Percentiles rank a stretch among this genome's conserved stretches.
Evolutionary conservation across 2,329 filamentous ascomycete genomes (phyloP).

Genomic region (Diaporthe vaccinii): DNA sequence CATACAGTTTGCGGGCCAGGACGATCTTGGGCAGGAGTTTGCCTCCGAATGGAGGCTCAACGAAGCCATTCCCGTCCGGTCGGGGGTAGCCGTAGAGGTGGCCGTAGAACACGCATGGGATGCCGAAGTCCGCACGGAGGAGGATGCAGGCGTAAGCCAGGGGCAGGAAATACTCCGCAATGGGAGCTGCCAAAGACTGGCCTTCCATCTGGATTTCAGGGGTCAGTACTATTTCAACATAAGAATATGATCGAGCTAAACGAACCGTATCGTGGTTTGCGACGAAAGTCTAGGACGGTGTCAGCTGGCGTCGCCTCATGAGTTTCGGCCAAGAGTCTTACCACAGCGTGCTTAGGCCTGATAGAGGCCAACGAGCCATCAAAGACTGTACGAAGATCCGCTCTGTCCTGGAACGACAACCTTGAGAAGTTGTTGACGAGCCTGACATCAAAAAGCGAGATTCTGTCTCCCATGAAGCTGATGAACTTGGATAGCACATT

Average conservation of each 20-base stretch:
- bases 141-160: conserved; percentile 78
- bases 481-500: conserved; percentile 69
- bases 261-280: conserved; percentile 75
- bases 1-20: conserved; percentile 74
- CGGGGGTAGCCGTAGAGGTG: conserved; percentile 75
- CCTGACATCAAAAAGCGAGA: conserved; percentile 74
- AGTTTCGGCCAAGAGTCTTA: conserved; percentile 49
- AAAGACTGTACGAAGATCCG: conserved; percentile 73
- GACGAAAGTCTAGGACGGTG: conserved; percentile 66
- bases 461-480: conserved; percentile 66
- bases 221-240: background rate
- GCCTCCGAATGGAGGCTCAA: conserved; percentile 60
- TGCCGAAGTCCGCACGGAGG: conserved; percentile 68
- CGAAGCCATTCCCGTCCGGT: conserved; percentile 56
- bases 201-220: conserved; percentile 34
- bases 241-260: background rate
- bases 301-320: background rate
- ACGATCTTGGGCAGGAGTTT: conserved; percentile 68
- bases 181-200: conserved; percentile 71
- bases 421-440: conserved; percentile 76
- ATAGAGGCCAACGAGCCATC: conserved; percentile 66
- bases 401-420: conserved; percentile 64
- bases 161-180: conserved; percentile 74
- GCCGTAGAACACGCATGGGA: conserved; percentile 79
- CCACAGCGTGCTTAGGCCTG: conserved; percentile 69